These are phyloP conservation scores for Lanmaoa rubissima DNA, from an alignment of 768 basidiomycete species.

Conservation along the genomic window DNA sequence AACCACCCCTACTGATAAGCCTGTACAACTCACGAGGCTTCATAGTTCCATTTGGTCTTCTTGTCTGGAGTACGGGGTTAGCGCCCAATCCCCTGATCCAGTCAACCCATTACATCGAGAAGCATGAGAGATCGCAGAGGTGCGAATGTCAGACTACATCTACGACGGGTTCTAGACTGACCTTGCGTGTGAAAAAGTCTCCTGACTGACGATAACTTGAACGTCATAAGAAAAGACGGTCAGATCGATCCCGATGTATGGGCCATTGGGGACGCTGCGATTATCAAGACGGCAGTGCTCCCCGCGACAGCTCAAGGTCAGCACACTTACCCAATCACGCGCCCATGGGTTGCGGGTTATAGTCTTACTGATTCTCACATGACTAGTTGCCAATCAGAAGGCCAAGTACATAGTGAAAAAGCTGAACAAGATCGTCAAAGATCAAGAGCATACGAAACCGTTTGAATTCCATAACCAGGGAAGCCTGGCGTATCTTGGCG, in stretches of 20 bases:
- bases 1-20: conserved; percentile 4
- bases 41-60: conserved; percentile 73
- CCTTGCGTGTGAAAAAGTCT: conserved; percentile 31
- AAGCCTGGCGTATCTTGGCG: conserved; percentile 77
- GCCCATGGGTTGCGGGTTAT: conserved; percentile 21
- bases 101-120: conserved; percentile 55
- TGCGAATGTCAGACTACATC: conserved; percentile 27
- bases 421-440: conserved; percentile 62
- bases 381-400: conserved; percentile 72
- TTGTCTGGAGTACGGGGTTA: conserved; percentile 88
- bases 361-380: conserved; percentile 6
- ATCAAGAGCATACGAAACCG: conserved; percentile 42
- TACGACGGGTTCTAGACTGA: conserved; percentile 28
- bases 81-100: conserved; percentile 77
- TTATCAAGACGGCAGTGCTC: conserved; percentile 52
- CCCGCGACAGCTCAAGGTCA: conserved; percentile 86
- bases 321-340: conserved; percentile 17
- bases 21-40: conserved; percentile 5
- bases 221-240: conserved; percentile 54
- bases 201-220: conserved; percentile 56
- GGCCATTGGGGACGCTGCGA: conserved; percentile 79
- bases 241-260: conserved; percentile 65
- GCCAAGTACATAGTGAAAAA: conserved; percentile 64
- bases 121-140: conserved; percentile 59
- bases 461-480: conserved; percentile 76